phyloP scores from a whole-genome alignment of 2,329 filamentous ascomycete species.

The Epichloe uncinata region DNA sequence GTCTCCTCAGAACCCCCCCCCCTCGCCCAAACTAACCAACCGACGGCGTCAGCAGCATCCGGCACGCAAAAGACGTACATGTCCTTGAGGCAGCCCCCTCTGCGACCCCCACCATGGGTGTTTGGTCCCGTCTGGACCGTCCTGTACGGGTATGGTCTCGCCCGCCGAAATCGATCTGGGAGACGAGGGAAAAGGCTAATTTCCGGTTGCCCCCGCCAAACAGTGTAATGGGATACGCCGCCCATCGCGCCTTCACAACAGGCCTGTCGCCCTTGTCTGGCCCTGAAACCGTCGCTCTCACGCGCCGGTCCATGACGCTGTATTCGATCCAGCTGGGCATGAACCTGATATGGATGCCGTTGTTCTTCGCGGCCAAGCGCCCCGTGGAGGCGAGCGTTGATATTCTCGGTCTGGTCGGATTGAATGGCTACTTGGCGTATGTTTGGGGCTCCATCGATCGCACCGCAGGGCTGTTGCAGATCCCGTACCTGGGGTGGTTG shows the following conservation, averaged over 20 bases:
- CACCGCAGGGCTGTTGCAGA: constrained; percentile 58
- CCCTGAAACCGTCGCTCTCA: constrained; percentile 39
- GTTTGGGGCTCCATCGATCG: constrained; percentile 64
- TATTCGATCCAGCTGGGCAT: constrained; percentile 78
- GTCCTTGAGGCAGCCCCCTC: constrained; percentile 53
- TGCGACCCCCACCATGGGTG: constrained; percentile 44
- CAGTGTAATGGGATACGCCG: constrained; percentile 73
- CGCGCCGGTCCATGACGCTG: constrained; percentile 56
- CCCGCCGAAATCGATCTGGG: neutral
- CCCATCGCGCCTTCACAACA: constrained; percentile 58
- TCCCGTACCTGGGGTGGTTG: constrained; percentile 77
- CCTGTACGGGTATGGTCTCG: constrained; percentile 39
- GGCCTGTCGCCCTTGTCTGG: constrained; percentile 46
- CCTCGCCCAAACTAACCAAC: neutral
- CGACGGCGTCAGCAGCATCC: constrained; percentile 26
- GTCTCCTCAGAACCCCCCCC: too few relatives aligned
- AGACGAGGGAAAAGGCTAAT: neutral
- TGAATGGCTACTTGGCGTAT: constrained; percentile 61
- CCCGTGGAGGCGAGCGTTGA: constrained; percentile 65
- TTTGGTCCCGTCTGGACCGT: constrained; percentile 55
- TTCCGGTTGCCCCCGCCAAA: neutral
- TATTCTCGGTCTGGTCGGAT: constrained; percentile 57
- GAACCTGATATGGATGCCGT: constrained; percentile 81
- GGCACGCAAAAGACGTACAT: constrained; percentile 49
- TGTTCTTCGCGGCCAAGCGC: constrained; percentile 71